These are phyloP conservation scores for Pseudogymnoascus sp. DNA, from an alignment of 2,329 filamentous ascomycete species.

Conservation along the genomic window DNA sequence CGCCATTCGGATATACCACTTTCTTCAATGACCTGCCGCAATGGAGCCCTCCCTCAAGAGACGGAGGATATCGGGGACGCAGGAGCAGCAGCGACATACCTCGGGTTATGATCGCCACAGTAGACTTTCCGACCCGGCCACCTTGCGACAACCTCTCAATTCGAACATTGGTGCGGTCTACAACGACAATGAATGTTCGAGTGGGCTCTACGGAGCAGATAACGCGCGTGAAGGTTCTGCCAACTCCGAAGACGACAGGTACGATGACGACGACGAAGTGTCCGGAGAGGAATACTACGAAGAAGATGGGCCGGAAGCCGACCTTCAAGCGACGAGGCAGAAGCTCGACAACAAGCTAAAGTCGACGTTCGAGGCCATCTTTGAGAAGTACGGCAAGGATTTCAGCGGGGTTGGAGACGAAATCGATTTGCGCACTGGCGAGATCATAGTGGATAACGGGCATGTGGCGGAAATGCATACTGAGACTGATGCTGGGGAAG, in stretches of 20 bases:
- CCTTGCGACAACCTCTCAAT: not conserved
- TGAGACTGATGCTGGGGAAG: slow-evolving; percentile 42
- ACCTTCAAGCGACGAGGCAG: slow-evolving; percentile 53
- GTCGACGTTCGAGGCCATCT: slow-evolving; percentile 78
- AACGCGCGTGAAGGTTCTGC: not conserved
- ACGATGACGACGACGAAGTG: slow-evolving; percentile 11
- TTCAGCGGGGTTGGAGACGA: slow-evolving; percentile 81
- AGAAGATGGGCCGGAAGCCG: slow-evolving; percentile 44
- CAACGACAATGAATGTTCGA: not conserved
- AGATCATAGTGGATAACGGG: slow-evolving; percentile 84
- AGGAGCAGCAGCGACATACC: not conserved
- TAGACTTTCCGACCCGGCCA: not conserved
- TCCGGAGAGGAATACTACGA: slow-evolving; percentile 27
- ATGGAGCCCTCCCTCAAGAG: slow-evolving; percentile 2
- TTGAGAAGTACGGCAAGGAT: slow-evolving; percentile 77
- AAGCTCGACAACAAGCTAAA: slow-evolving; percentile 66
- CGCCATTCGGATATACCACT: not conserved
- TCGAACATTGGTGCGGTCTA: not conserved
- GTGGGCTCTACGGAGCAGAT: not conserved
- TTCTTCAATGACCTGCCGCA: not conserved
- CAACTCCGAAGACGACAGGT: not conserved
- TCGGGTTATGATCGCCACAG: not conserved
- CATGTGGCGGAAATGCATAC: slow-evolving; percentile 60
- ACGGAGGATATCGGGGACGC: not conserved
- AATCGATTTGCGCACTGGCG: slow-evolving; percentile 72